Percentiles rank a stretch among this genome's conserved stretches.
These are phyloP conservation scores for Arabis hirsuta DNA, from an alignment of 345 rosid genomes.

Conservation along the genomic window DNA sequence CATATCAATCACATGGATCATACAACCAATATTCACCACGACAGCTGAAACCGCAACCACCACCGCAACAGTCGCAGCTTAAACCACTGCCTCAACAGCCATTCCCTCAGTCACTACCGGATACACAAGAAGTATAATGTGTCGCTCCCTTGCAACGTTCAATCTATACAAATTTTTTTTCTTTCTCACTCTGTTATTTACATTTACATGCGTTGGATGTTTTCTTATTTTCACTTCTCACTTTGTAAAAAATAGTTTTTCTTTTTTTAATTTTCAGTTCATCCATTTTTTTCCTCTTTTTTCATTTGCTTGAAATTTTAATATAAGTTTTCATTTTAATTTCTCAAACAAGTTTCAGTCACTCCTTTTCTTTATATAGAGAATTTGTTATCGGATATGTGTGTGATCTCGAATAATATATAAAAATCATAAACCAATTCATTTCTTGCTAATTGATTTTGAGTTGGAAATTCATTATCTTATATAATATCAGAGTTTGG, in stretches of 20 bases:
- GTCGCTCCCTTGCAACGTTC: background rate
- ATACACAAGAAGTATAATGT: constrained; percentile 24
- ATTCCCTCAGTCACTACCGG: constrained; percentile 13
- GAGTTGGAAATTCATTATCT: too few relatives aligned
- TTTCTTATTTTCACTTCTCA: background rate
- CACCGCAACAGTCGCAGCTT: constrained; percentile 10
- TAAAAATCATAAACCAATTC: too few relatives aligned
- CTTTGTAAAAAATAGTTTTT: background rate
- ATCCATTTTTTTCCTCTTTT: background rate
- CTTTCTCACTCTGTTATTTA: background rate
- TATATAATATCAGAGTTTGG: too few relatives aligned
- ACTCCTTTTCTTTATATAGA: too few relatives aligned
- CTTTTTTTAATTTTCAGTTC: background rate
- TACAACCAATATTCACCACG: constrained; percentile 30
- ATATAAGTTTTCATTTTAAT: background rate
- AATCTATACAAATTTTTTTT: background rate
- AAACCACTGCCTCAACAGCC: constrained; percentile 22
- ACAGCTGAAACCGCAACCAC: background rate
- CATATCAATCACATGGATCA: constrained; percentile 26
- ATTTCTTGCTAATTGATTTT: too few relatives aligned
- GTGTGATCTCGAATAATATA: too few relatives aligned
- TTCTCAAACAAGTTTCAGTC: background rate
- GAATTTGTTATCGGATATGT: too few relatives aligned
- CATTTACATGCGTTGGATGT: background rate
- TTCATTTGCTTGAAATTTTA: background rate